These are phyloP conservation scores for Nymphaea thermarum DNA, from an alignment of 164 flowering plant species.

Conservation along the genomic window DNA sequence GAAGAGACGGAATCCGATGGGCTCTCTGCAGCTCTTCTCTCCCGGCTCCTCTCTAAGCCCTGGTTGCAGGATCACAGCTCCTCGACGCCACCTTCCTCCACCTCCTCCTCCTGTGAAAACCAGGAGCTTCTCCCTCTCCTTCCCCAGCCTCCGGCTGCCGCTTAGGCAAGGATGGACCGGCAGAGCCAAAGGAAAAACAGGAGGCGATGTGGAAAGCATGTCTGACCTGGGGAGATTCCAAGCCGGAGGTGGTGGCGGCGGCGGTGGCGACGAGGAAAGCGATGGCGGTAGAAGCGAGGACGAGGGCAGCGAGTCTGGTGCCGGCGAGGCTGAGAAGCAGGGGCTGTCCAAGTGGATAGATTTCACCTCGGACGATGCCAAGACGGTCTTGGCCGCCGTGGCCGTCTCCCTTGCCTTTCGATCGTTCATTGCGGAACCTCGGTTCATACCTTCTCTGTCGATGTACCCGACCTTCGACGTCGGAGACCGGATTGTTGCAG, in stretches of 20 bases:
- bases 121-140: not conserved
- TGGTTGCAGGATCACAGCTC: not conserved
- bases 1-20: not conserved
- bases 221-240: not conserved
- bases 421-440: constrained; percentile 82
- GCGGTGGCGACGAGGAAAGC: constrained; percentile 35
- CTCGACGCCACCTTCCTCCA: not conserved
- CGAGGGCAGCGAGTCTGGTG: constrained; percentile 23
- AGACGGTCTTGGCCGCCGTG: constrained; percentile 69
- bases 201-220: not conserved
- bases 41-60: not conserved
- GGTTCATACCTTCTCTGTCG: constrained; percentile 93
- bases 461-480: constrained; percentile 98
- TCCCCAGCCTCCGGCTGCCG: constrained; percentile 5
- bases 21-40: not conserved
- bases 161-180: not conserved
- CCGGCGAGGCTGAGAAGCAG: constrained; percentile 9
- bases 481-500: constrained; percentile 90
- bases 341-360: constrained; percentile 76
- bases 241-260: constrained; percentile 18
- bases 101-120: not conserved
- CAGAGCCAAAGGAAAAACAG: not conserved
- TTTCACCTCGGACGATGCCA: constrained; percentile 65
- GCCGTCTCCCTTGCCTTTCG: constrained; percentile 81
- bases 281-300: constrained; percentile 40